phyloP scores from a whole-genome alignment of 768 basidiomycete genomes.

The Fomitopsis serialis region DNA sequence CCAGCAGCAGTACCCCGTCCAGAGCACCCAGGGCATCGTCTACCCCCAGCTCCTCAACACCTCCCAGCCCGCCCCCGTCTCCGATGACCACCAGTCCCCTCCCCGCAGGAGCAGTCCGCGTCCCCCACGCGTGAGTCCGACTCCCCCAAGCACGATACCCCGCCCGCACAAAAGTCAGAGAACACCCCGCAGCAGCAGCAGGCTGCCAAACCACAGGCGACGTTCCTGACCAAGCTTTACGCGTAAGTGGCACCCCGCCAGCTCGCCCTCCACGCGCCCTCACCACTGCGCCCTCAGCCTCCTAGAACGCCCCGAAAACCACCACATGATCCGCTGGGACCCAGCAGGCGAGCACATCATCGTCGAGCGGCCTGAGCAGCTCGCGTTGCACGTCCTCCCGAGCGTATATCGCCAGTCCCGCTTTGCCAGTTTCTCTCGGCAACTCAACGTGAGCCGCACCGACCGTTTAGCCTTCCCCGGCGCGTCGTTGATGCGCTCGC shows the following conservation, averaged over 20 bases:
- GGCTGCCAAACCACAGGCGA: conserved; percentile 72
- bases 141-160: conserved; percentile 34
- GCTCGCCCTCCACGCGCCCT: conserved; percentile 11
- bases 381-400: conserved; percentile 90
- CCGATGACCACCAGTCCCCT: conserved; percentile 15
- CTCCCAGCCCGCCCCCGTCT: conserved; percentile 11
- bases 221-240: conserved; percentile 97
- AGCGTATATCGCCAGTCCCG: conserved; percentile 93
- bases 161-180: conserved; percentile 33
- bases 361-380: conserved; percentile 89
- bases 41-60: conserved; percentile 22
- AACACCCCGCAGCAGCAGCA: conserved; percentile 43
- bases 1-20: conserved; percentile 21
- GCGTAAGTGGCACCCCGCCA: conserved; percentile 55
- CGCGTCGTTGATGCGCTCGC: conserved; percentile 20
- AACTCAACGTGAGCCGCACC: conserved; percentile 74
- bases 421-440: conserved; percentile 95
- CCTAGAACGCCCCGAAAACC: conserved; percentile 87
- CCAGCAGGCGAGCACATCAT: conserved; percentile 92
- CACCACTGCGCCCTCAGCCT: conserved; percentile 43
- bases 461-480: conserved; percentile 20
- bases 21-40: conserved; percentile 16
- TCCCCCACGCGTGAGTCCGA: conserved; percentile 17
- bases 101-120: conserved; percentile 15
- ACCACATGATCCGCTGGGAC: conserved; percentile 97